These are phyloP conservation scores for Microdochium nivale DNA, from an alignment of 2,329 filamentous ascomycete species.

Conservation along the genomic window DNA sequence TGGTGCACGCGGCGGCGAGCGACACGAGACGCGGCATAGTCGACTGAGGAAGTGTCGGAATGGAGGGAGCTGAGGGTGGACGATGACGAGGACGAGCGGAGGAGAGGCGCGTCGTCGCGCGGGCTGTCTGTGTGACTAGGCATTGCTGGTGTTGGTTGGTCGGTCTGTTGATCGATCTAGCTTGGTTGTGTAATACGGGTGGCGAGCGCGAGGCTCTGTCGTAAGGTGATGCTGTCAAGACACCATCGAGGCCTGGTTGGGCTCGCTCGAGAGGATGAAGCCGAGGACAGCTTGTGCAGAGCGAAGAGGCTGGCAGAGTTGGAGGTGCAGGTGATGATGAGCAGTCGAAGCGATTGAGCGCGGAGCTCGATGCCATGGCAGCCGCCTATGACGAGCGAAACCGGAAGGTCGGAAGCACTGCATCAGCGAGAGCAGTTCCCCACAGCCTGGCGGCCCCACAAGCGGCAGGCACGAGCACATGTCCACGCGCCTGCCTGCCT, in stretches of 20 bases:
- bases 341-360: not conserved
- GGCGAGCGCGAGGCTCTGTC: not conserved
- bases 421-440: too few species aligned
- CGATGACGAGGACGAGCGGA: slow-evolving; percentile 15
- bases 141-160: not conserved
- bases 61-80: slow-evolving; percentile 17
- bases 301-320: not conserved
- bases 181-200: too few species aligned
- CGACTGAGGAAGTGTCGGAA: slow-evolving; percentile 15
- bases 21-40: slow-evolving; percentile 12
- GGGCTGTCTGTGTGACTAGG: not conserved
- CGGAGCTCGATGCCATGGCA: not conserved
- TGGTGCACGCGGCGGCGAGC: slow-evolving; percentile 14
- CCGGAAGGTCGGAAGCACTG: not conserved
- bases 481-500: too few species aligned
- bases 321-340: not conserved
- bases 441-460: too few species aligned
- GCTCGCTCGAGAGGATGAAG: not conserved
- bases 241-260: not conserved
- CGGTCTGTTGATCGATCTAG: too few species aligned
- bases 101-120: slow-evolving; percentile 10
- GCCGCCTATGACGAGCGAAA: not conserved
- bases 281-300: not conserved
- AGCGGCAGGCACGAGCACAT: too few species aligned
- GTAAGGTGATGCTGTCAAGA: not conserved